Evolutionary conservation across 176 grass and related monocot genomes (phyloP), one percentile per base, ranked within the genome.

Genomic region (Alloteropsis semialata): DNA sequence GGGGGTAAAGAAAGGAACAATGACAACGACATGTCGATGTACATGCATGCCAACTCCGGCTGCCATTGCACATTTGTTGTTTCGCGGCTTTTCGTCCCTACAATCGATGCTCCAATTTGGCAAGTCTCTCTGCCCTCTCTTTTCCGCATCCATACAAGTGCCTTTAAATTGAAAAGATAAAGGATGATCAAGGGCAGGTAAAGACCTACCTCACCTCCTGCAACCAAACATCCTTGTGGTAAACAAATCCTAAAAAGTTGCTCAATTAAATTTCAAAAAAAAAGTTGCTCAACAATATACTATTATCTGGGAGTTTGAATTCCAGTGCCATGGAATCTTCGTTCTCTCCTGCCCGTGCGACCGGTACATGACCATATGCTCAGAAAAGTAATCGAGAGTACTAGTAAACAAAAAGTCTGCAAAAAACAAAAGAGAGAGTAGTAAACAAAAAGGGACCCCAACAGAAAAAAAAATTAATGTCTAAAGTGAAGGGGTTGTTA

Each of bases 1-100:
- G n/a, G n/a, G 34, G 2, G 34, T 36, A 3, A 36, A 36, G 34
- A 36, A 36, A 36, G 34, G 34, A 45, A 45, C 49, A 51, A 51
- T 0, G 45, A 48, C 45, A 51, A 51, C 1, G 45, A 48, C 45
- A 48, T 48, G 45, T 48, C 45, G 46, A 63, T n/a, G n/a, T n/a
- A n/a, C n/a, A n/a, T n/a, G n/a, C 45, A 66, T 81, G 65, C 30
- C 41, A 82, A 60, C 78, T 60, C 50, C 58, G 50, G 42, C 76
- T 51, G 17, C 51, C 51, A 54, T 6, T 10, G 19, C 5, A 39
- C 39, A 14, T n/a, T n/a, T 18, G 32, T 14, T 69, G 69, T 89
- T 89, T 76, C 51, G 0, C 34, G 87, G 69, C 69, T 85, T 89
- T 85, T 72, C 24, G 18, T 67, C 49, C 32, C 17, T 80, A 25